Conservation (phyloP, 805 yeast genomes). For the Cyberlindnera euphorbiae region DNA sequence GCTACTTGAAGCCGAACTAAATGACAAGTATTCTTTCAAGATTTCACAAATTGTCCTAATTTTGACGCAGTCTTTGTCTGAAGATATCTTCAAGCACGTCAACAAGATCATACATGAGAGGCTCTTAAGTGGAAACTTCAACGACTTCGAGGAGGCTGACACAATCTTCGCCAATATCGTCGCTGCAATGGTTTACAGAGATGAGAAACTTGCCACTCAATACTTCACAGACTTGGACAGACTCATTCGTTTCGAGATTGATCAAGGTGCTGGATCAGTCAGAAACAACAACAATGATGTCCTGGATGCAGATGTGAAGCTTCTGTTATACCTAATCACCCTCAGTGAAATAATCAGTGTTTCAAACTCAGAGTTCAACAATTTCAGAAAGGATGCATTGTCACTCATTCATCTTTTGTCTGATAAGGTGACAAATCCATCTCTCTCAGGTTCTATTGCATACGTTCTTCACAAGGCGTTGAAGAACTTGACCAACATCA, state of each 20-base stretch:
- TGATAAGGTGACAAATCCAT: constrained; percentile 39
- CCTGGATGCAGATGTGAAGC: constrained; percentile 70
- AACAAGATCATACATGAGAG: constrained; percentile 33
- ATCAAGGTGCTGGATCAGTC: constrained; percentile 74
- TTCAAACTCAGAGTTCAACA: constrained; percentile 49
- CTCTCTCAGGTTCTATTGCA: constrained; percentile 54
- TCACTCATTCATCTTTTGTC: constrained; percentile 30
- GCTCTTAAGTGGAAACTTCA: constrained; percentile 50
- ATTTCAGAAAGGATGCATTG: constrained; percentile 39
- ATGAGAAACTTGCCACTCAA: constrained; percentile 25
- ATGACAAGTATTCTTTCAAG: constrained; percentile 32
- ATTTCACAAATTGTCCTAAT: constrained; percentile 42
- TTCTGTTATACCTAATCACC: constrained; percentile 67
- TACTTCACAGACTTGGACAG: constrained; percentile 28
- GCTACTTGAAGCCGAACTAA: constrained; percentile 51
- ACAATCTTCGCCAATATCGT: constrained; percentile 68
- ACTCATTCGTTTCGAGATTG: constrained; percentile 59
- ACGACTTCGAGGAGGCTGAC: constrained; percentile 47
- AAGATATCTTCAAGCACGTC: constrained; percentile 44
- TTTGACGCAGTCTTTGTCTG: constrained; percentile 55
- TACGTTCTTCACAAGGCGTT: constrained; percentile 65
- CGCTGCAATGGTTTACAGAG: constrained; percentile 65
- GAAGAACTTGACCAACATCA: constrained; percentile 56
- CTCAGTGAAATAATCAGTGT: constrained; percentile 68
- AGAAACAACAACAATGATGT: constrained; percentile 60